A percentile compares a stretch with the other conserved stretches of the same genome.
Conservation (phyloP, 1,284 basidiomycete genomes). For the Rhodotorula sp. region DNA sequence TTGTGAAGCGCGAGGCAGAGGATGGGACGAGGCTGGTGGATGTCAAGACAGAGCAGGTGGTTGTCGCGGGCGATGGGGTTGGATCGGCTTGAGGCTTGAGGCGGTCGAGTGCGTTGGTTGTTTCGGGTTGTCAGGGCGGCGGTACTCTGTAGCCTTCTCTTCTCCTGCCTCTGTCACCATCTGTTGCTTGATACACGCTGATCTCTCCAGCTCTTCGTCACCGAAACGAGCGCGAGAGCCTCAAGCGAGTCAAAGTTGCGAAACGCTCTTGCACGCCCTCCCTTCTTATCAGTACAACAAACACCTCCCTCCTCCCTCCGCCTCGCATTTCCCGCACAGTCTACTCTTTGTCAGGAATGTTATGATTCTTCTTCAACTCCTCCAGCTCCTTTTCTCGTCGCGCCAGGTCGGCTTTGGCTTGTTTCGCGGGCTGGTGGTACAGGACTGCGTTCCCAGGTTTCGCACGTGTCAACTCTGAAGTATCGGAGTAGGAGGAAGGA, state of each 20-base stretch:
- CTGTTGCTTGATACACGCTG: too few species aligned
- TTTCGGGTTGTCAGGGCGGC: background rate
- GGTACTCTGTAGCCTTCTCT: too few species aligned
- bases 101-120: background rate
- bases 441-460: conserved; percentile 60
- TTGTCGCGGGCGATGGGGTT: background rate
- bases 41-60: background rate
- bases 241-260: too few species aligned
- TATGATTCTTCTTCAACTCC: conserved; percentile 75
- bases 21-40: background rate
- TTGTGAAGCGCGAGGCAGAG: too few species aligned
- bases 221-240: too few species aligned
- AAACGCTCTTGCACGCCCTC: background rate
- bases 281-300: background rate
- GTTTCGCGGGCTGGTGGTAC: conserved; percentile 95
- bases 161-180: too few species aligned
- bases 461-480: conserved; percentile 2
- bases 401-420: conserved; percentile 89
- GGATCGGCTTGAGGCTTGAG: background rate
- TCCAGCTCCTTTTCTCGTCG: conserved; percentile 86
- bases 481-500: background rate
- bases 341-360: conserved; percentile 45
- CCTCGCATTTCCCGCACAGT: background rate
- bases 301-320: background rate
- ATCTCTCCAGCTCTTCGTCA: too few species aligned